phyloP scores from a whole-genome alignment of 257 asterid species.

The Solanum lycopersicoides region DNA sequence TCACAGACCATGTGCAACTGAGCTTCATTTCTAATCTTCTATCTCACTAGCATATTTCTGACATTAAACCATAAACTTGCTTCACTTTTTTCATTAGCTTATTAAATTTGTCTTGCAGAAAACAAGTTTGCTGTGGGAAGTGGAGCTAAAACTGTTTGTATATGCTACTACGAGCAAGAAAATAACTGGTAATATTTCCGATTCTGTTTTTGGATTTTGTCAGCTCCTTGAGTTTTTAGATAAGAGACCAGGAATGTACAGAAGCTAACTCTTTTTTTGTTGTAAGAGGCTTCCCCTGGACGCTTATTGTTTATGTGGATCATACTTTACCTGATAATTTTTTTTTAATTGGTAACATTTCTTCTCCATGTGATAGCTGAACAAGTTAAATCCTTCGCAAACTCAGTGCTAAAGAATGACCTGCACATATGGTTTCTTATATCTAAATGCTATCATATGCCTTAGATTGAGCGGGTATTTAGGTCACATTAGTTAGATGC shows the following conservation, averaged over 20 bases:
- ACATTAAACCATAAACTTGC: background rate
- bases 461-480: background rate
- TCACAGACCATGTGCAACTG: background rate
- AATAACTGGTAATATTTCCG: constrained; percentile 66
- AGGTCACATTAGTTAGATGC: background rate
- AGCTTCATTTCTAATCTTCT: background rate
- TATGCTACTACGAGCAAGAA: constrained; percentile 99
- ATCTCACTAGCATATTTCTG: background rate
- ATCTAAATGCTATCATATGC: background rate
- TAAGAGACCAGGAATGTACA: background rate
- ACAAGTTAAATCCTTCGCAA: background rate
- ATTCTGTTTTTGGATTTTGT: background rate
- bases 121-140: constrained; percentile 99
- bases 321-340: background rate
- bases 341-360: constrained; percentile 58
- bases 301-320: background rate
- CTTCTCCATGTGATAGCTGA: background rate
- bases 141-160: constrained; percentile 98
- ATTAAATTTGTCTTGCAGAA: constrained; percentile 34
- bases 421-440: background rate
- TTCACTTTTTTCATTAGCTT: constrained; percentile 5
- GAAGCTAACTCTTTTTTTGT: background rate
- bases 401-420: background rate
- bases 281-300: background rate
- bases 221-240: background rate